Conservation (phyloP, 2,329 filamentous ascomycete genomes). For the Aureobasidium sp. region DNA sequence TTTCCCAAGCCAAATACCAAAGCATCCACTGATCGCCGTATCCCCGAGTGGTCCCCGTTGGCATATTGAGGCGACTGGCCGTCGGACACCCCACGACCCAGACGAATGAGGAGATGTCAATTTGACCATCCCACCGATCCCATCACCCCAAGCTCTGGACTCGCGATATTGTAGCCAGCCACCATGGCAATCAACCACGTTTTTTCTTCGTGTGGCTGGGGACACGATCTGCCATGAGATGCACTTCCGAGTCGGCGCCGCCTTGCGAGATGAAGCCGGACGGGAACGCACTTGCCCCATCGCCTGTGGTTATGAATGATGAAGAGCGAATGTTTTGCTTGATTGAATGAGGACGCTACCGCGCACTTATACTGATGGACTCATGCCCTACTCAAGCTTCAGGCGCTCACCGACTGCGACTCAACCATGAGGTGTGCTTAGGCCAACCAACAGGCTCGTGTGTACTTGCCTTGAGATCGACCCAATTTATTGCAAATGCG, state of each 20-base stretch:
- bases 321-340: not conserved
- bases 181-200: not conserved
- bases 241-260: not conserved
- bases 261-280: not conserved
- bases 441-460: not conserved
- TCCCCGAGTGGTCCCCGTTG: not conserved
- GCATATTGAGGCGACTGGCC: not conserved
- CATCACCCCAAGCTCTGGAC: not conserved
- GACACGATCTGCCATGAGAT: not conserved
- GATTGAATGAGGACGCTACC: not conserved
- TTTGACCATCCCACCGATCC: not conserved
- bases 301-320: not conserved
- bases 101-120: not conserved
- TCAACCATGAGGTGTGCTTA: not conserved
- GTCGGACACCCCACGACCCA: not conserved
- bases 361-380: not conserved
- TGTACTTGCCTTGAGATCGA: not conserved
- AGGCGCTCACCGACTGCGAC: not conserved
- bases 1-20: not conserved
- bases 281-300: not conserved
- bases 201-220: not conserved
- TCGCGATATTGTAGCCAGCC: not conserved
- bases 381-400: not conserved
- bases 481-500: not conserved
- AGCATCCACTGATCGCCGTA: not conserved